Evolutionary conservation across 371 early-diverging fungal species (phyloP).

Genomic region (Mortierella polycephala): DNA sequence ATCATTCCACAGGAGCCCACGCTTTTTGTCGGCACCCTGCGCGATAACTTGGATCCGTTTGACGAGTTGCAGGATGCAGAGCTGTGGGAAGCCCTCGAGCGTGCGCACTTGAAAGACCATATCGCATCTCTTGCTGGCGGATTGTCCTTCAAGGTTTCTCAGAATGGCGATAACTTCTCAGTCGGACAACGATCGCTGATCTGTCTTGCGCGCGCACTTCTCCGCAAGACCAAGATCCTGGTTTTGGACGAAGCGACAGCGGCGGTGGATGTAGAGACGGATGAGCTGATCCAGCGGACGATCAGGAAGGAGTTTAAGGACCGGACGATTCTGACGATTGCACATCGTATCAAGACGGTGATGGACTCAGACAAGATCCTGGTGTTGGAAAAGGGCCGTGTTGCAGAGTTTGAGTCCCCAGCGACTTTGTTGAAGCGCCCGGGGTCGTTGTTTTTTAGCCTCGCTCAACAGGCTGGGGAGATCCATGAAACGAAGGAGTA

Average conservation of each 20-base stretch:
- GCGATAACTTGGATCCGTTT: constrained; percentile 76
- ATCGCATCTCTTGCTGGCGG: constrained; percentile 50
- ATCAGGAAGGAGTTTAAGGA: constrained; percentile 82
- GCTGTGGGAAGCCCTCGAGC: constrained; percentile 72
- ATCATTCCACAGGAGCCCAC: constrained; percentile 82
- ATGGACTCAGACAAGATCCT: constrained; percentile 57
- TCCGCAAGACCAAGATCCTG: constrained; percentile 83
- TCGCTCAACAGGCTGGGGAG: constrained; percentile 80
- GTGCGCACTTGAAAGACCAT: constrained; percentile 57
- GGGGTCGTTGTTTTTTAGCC: constrained; percentile 75
- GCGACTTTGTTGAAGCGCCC: constrained; percentile 55
- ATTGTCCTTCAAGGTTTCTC: constrained; percentile 56
- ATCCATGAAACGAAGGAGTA: constrained; percentile 2
- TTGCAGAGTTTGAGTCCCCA: constrained; percentile 60
- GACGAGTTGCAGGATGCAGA: constrained; percentile 62
- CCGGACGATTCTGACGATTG: constrained; percentile 74
- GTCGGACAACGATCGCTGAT: constrained; percentile 79
- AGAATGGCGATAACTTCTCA: constrained; percentile 72
- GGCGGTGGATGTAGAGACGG: constrained; percentile 90
- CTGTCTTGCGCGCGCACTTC: constrained; percentile 72
- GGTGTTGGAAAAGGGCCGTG: constrained; percentile 58
- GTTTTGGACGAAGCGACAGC: constrained; percentile 97
- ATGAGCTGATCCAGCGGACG: constrained; percentile 88
- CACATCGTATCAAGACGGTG: constrained; percentile 77
- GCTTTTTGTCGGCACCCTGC: constrained; percentile 70